A percentile compares a stretch with the other conserved stretches of the same genome.
These are phyloP conservation scores for Alternaria sp. DNA, from an alignment of 2,329 filamentous ascomycete genomes.

Conservation along the genomic window DNA sequence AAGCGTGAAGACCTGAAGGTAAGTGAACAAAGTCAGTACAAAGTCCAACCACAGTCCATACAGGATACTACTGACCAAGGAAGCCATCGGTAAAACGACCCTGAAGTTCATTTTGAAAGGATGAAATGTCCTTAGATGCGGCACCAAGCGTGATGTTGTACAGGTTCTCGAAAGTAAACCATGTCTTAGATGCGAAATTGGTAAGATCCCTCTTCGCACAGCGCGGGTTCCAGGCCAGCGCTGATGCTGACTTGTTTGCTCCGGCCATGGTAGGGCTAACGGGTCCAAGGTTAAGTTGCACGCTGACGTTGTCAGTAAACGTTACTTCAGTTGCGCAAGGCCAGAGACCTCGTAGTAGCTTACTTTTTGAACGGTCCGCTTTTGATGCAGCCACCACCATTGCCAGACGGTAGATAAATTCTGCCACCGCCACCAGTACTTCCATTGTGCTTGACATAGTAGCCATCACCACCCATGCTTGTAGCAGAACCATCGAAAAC, in stretches of 20 bases:
- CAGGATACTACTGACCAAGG: conserved; percentile 4
- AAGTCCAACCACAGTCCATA: background rate
- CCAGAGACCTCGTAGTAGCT: background rate
- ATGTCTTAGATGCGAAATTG: conserved; percentile 23
- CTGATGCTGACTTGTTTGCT: conserved; percentile 18
- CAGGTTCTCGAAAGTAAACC: conserved; percentile 41
- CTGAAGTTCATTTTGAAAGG: conserved; percentile 46
- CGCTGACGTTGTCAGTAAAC: conserved; percentile 1
- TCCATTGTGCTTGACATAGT: conserved; percentile 10
- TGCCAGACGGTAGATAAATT: conserved; percentile 16
- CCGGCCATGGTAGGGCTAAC: conserved; percentile 19
- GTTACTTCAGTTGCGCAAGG: background rate
- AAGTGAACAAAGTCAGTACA: background rate
- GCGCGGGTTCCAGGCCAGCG: conserved; percentile 35
- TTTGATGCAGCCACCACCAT: conserved; percentile 35
- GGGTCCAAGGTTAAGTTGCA: conserved; percentile 37
- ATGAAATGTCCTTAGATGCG: conserved; percentile 50
- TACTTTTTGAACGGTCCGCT: conserved; percentile 41
- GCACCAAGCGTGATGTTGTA: conserved; percentile 61
- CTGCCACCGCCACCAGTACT: conserved; percentile 23
- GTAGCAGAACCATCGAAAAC: conserved; percentile 36
- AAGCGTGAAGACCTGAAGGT: conserved; percentile 50
- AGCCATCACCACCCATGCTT: conserved; percentile 48
- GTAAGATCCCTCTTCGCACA: conserved; percentile 48
- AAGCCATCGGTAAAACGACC: conserved; percentile 23